Evolutionary conservation across 1,139 yeast species (phyloP), one percentile per base, ranked within the genome.

Genomic region (Blastobotrys arbuscula): DNA sequence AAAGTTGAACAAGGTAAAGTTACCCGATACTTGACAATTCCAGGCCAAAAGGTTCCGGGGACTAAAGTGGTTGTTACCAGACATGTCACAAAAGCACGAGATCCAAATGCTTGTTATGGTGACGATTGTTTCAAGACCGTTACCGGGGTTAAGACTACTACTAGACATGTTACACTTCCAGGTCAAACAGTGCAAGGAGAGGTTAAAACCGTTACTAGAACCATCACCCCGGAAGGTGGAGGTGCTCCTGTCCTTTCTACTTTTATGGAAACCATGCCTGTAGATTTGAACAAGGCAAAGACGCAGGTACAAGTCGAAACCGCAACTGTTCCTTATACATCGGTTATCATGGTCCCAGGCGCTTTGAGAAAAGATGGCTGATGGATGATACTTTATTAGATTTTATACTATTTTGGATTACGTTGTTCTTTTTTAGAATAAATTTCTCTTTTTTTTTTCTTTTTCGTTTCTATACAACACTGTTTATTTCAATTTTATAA

Each of bases 21-120:
- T 9, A 42, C 45, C 10, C 3, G 20, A 5, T 15, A 20, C 15
- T n/a, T 15, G 37, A 44, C 47, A 2, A 13, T 39, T n/a, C 40
- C 21, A 7, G 31, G 26, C 9, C 40, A 28, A 10, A 21, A 26
- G n/a, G 30, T 38, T 10, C 44, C 48, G 2, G 42, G 42, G 6
- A 39, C 31, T 4, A 16, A 12, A 7, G 44, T 45, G 18, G 30
- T 39, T 13, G 19, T 45, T 13, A 45, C 48, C 19, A 39, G 35
- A 24, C 39, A 28, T 9, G 26, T 26, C 20, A 36, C 46, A 9
- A 30, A 13, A 12, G 30, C 41, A 24, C 12, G 46, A 28, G 31
- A 43, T 26, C 46, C 46, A 7, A 37, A 43, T 37, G 46, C 42
- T 16, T 43, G 46, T 26, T 43, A 43, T 28, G 46, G 46, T 12